A percentile compares a stretch with the other conserved stretches of the same genome.
phyloP scores from a whole-genome alignment of 768 basidiomycete genomes.

The Calocera viscosa region DNA sequence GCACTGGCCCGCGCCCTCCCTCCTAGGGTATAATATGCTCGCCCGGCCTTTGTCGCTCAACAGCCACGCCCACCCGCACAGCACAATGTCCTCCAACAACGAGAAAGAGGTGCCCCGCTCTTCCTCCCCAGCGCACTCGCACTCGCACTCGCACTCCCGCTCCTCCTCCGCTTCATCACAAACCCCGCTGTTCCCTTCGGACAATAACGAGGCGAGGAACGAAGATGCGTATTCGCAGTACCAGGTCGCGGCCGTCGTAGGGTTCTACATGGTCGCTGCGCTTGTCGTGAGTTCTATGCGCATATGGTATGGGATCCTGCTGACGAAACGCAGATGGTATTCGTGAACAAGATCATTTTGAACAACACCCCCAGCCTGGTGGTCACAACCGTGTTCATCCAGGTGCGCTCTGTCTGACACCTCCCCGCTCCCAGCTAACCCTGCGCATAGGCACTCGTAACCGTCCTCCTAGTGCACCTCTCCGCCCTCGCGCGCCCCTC shows the following conservation, averaged over 20 bases:
- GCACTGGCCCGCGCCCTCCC: too few species aligned
- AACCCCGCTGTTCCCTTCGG: not conserved
- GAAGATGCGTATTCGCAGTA: not conserved
- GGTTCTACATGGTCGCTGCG: not conserved
- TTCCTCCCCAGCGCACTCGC: too few species aligned
- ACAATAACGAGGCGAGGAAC: not conserved
- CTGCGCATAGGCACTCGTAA: not conserved
- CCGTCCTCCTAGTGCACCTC: not conserved
- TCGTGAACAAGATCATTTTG: not conserved
- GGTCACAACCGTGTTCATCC: conserved; percentile 2
- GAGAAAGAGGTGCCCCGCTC: too few species aligned
- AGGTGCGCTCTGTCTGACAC: not conserved
- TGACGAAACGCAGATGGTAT: not conserved
- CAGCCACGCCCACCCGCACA: too few species aligned
- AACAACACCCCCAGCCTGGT: not conserved
- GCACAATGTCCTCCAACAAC: too few species aligned
- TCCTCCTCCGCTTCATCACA: not conserved
- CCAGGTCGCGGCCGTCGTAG: not conserved
- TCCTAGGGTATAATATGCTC: too few species aligned
- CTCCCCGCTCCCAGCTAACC: not conserved
- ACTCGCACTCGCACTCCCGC: not conserved
- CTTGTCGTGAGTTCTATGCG: not conserved
- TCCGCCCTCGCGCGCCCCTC: not conserved
- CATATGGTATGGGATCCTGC: not conserved
- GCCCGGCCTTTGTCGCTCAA: too few species aligned